phyloP scores from a whole-genome alignment of 441 rosid species.

The Dalechampia spathulata region DNA sequence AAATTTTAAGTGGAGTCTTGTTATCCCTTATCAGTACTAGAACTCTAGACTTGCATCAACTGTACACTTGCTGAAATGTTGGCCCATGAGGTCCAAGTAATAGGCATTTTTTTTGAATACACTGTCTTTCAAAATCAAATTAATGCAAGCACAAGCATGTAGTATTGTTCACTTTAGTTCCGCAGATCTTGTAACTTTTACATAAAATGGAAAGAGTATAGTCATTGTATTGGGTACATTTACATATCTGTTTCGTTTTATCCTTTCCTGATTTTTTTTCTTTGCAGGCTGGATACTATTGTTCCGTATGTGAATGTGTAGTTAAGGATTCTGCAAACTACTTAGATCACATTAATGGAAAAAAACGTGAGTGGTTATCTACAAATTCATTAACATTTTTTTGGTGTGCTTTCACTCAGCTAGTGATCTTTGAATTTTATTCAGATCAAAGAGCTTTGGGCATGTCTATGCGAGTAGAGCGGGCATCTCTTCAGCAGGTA shows the following conservation, averaged over 20 bases:
- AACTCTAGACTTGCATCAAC: too few relatives aligned
- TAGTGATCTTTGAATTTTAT: slow-evolving; percentile 4
- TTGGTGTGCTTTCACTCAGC: slow-evolving; percentile 4
- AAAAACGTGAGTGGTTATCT: slow-evolving; percentile 64
- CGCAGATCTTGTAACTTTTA: background rate
- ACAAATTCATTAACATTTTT: background rate
- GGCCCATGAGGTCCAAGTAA: too few relatives aligned
- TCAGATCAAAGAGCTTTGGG: slow-evolving; percentile 98
- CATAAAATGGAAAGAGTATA: background rate
- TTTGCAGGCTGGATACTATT: slow-evolving; percentile 88
- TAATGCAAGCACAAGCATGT: too few relatives aligned
- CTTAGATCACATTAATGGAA: slow-evolving; percentile 98
- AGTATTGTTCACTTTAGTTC: too few relatives aligned
- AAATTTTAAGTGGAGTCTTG: background rate
- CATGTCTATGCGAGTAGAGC: slow-evolving; percentile 97
- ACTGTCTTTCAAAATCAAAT: too few relatives aligned
- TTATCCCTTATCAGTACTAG: background rate
- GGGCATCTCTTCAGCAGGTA: slow-evolving; percentile 90
- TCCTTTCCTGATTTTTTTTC: slow-evolving; percentile 8
- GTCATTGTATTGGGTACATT: background rate
- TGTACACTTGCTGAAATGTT: too few relatives aligned
- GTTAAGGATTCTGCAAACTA: slow-evolving; percentile 99
- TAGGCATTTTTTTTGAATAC: too few relatives aligned
- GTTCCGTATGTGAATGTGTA: slow-evolving; percentile 93
- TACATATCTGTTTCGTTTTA: background rate